Percentiles rank a stretch among this genome's conserved stretches.
These are phyloP conservation scores for Oryza glaberrima DNA, from an alignment of 176 grass and related monocot species.

Conservation along the genomic window DNA sequence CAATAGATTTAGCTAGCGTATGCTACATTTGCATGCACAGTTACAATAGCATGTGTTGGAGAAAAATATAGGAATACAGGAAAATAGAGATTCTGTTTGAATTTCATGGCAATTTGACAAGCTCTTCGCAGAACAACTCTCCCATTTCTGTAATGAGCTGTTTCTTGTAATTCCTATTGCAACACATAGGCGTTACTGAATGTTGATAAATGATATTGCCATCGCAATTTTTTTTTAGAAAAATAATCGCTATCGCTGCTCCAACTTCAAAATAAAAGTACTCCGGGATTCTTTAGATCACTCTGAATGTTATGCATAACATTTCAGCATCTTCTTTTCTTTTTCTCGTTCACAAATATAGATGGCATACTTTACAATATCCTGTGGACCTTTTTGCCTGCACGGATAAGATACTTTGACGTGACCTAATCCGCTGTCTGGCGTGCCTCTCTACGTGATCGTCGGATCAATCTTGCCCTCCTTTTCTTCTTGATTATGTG, in stretches of 20 bases:
- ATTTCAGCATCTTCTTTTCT: neutral
- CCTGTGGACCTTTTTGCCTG: conserved; percentile 24
- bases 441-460: neutral
- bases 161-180: neutral
- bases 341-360: neutral
- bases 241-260: neutral
- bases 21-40: too few relatives aligned
- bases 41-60: neutral
- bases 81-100: neutral
- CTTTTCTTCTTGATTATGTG: neutral
- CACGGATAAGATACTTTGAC: conserved; percentile 31
- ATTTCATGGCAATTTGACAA: neutral
- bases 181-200: neutral
- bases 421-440: neutral
- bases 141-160: neutral
- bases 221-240: too few relatives aligned
- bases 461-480: neutral
- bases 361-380: conserved; percentile 43
- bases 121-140: neutral
- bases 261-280: neutral
- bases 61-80: neutral
- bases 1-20: neutral
- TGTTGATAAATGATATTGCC: neutral
- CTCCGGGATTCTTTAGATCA: neutral
- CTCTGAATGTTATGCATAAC: conserved; percentile 1